Evolutionary conservation across 164 flowering plant genomes (phyloP).

Genomic region (Kingdonia uniflora): DNA sequence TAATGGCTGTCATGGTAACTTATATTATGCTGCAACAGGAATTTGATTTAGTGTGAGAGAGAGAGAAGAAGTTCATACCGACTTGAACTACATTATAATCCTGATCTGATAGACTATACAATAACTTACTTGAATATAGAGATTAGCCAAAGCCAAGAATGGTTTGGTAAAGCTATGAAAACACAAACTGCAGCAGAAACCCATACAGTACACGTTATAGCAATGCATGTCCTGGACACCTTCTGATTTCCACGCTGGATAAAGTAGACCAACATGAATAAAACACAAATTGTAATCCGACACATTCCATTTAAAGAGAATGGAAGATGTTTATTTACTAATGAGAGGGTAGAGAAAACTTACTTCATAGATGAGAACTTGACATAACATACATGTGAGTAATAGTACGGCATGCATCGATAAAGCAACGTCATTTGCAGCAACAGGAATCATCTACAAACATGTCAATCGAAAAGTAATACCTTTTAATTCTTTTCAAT

Average conservation of each 20-base stretch:
- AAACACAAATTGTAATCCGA: not conserved
- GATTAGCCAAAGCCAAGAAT: constrained; percentile 88
- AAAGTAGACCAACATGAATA: constrained; percentile 7
- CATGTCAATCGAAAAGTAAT: not conserved
- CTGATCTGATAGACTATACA: too few species aligned
- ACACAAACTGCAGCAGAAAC: constrained; percentile 48
- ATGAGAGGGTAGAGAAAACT: constrained; percentile 3
- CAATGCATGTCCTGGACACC: constrained; percentile 42
- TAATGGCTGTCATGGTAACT: constrained; percentile 75
- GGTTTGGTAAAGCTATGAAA: constrained; percentile 53
- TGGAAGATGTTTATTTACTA: not conserved
- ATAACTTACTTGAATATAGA: constrained; percentile 71
- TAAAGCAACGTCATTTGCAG: constrained; percentile 93
- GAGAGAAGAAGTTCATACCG: not conserved
- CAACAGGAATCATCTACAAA: constrained; percentile 88
- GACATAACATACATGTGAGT: constrained; percentile 54
- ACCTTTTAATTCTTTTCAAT: too few species aligned
- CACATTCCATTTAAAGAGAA: not conserved
- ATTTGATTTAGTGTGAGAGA: not conserved
- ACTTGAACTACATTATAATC: too few species aligned
- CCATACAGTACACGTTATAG: constrained; percentile 47
- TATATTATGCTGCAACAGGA: constrained; percentile 63
- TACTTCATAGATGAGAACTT: constrained; percentile 75
- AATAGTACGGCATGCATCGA: constrained; percentile 78
- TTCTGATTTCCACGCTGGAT: constrained; percentile 76